phyloP scores from a whole-genome alignment of 2,329 filamentous ascomycete species.

The Monilinia fructicola region DNA sequence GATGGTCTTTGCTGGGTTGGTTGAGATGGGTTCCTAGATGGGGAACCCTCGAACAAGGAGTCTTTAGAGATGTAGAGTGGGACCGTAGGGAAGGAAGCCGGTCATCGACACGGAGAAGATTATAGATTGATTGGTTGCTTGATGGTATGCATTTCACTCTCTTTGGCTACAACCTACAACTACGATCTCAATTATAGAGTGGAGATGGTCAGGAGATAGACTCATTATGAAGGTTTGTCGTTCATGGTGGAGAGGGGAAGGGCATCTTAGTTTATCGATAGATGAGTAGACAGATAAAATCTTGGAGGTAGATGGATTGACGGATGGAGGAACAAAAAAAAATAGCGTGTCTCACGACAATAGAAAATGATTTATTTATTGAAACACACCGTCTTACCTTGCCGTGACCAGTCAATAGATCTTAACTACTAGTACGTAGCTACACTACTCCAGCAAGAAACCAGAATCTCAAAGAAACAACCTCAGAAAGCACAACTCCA shows the following conservation, averaged over 20 bases:
- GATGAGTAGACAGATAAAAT: background rate
- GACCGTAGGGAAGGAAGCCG: no score
- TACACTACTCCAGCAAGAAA: no score
- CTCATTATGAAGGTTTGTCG: background rate
- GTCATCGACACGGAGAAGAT: background rate
- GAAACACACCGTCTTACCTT: no score
- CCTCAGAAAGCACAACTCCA: no score
- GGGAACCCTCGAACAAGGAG: conserved; percentile 7
- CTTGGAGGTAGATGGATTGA: background rate
- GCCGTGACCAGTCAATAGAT: background rate
- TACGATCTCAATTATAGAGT: background rate
- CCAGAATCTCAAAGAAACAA: no score
- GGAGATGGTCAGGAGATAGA: background rate
- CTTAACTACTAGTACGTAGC: background rate
- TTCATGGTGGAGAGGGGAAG: background rate
- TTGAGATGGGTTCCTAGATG: conserved; percentile 17
- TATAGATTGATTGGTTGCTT: conserved; percentile 1
- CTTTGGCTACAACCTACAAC: conserved; percentile 1
- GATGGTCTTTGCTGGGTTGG: conserved; percentile 14
- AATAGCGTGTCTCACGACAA: background rate
- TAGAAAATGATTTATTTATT: background rate
- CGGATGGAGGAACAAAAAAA: background rate
- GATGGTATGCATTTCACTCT: background rate
- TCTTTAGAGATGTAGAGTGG: background rate
- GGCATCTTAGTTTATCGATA: background rate